Conservation (phyloP, 495 filamentous ascomycete genomes). For the Penicillium waksmanii region DNA sequence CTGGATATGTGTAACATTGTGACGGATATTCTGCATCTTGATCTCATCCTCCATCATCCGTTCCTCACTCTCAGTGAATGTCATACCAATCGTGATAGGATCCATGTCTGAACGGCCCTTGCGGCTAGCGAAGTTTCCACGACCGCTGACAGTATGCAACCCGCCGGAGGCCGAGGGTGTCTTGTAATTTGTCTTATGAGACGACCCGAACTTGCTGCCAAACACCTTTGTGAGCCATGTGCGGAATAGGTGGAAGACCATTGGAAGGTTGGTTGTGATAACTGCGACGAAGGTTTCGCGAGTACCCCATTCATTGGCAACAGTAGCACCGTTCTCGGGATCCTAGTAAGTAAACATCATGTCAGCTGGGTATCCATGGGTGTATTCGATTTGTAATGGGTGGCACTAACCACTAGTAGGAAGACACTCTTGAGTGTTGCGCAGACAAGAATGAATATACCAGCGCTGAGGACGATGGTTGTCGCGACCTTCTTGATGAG, state of each 20-base stretch:
- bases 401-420: slow-evolving; percentile 42
- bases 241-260: slow-evolving; percentile 55
- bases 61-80: slow-evolving; percentile 56
- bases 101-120: slow-evolving; percentile 46
- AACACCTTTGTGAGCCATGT: slow-evolving; percentile 44
- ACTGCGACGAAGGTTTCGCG: slow-evolving; percentile 57
- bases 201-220: slow-evolving; percentile 33
- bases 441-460: slow-evolving; percentile 53
- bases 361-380: slow-evolving; percentile 1
- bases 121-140: slow-evolving; percentile 39
- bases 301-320: slow-evolving; percentile 53
- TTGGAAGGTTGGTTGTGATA: slow-evolving; percentile 55
- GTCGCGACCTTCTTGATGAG: slow-evolving; percentile 50
- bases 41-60: slow-evolving; percentile 43
- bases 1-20: slow-evolving; percentile 6
- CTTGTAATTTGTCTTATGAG: slow-evolving; percentile 30
- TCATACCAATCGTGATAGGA: slow-evolving; percentile 48
- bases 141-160: slow-evolving; percentile 24
- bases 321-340: slow-evolving; percentile 48
- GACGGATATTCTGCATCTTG: slow-evolving; percentile 41
- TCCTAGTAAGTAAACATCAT: slow-evolving; percentile 28
- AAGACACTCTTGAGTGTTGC: slow-evolving; percentile 52
- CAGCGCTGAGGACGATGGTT: slow-evolving; percentile 52
- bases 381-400: not conserved
- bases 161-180: slow-evolving; percentile 20